Conservation (phyloP, 371 early-diverging fungal genomes). For the Syncephalastrum racemosum region DNA sequence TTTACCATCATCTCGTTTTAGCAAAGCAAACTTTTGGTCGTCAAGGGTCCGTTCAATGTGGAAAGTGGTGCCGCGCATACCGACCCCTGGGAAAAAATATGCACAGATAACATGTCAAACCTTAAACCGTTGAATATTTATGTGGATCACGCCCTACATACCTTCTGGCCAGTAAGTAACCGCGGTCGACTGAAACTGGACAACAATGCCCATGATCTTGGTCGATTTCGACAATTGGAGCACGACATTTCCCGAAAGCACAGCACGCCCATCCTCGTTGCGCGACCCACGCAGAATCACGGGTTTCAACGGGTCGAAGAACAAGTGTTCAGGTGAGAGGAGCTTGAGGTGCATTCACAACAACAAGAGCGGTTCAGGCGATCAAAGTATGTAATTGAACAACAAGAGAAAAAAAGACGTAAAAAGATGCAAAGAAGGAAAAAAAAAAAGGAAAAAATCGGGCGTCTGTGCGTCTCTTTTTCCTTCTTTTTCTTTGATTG, state of each 20-base stretch:
- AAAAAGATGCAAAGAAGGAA: neutral
- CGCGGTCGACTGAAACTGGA: conserved; percentile 34
- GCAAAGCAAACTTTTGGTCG: conserved; percentile 31
- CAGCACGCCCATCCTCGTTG: conserved; percentile 32
- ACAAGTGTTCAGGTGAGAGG: conserved; percentile 34
- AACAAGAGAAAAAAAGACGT: too few relatives aligned
- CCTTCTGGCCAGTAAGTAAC: conserved; percentile 55
- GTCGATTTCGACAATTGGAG: conserved; percentile 34
- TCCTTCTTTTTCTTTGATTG: neutral
- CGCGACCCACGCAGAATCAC: conserved; percentile 44
- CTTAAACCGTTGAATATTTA: neutral
- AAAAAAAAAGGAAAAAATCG: neutral
- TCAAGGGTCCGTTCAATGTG: conserved; percentile 34
- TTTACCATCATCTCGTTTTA: conserved; percentile 14
- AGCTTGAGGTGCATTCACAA: conserved; percentile 14
- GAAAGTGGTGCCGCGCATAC: conserved; percentile 37
- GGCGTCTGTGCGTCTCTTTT: conserved; percentile 3
- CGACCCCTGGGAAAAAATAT: conserved; percentile 28
- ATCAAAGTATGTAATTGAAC: too few relatives aligned
- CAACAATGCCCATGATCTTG: conserved; percentile 34
- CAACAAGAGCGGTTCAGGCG: too few relatives aligned
- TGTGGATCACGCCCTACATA: neutral
- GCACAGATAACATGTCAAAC: neutral
- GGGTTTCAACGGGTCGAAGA: conserved; percentile 48
- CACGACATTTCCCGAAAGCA: conserved; percentile 41